Evolutionary conservation across 805 yeast genomes (phyloP), one percentile per base, ranked within the genome.

Genomic region (Candida sakaeoensis): DNA sequence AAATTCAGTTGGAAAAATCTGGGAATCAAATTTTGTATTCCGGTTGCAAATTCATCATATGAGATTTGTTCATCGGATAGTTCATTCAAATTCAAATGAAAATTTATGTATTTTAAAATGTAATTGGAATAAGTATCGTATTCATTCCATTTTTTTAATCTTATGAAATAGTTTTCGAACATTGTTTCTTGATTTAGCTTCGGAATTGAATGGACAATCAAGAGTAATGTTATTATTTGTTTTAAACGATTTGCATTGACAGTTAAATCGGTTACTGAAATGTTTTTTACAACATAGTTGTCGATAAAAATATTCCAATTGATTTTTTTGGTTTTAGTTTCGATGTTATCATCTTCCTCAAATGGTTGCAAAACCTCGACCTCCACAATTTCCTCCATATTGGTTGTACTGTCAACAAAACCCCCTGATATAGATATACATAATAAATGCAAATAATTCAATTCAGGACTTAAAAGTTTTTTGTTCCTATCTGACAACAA

Each of bases 31-130:
- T 40, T 27, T 10, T 46, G 39, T 6, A 54, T 34, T 5, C 52
- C 51, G 12, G 24, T n/a, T 16, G 35, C 33, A 38, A 58, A 54
- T 17, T 54, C 52, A 4, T 37, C 35, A 32, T 39, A 57, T 5
- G 47, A 21, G 8, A 61, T 47, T 8, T 33, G 21, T 10, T 19
- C 26, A 8, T 39, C 21, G 1, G 29, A 26, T 12, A 48, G 19
- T 2, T 46, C 39, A 10, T 47, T 31, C 0, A 42, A 31, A 0
- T 52, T 54, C 24, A 77, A 60, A 2, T 54, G 48, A 1, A 68
- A 44, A 40, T 74, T 68, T 55, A 84, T 68, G n/a, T 78, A 66
- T 39, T 77, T 57, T 13, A 81, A 41, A 15, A 84, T 50, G 16
- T 63, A 53, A 24, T 67, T 33, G 0, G 87, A 80, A 23, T 61